Evolutionary conservation across 2,329 filamentous ascomycete species (phyloP), one percentile per base, ranked within the genome.

Genomic region (Colletotrichum sp.): DNA sequence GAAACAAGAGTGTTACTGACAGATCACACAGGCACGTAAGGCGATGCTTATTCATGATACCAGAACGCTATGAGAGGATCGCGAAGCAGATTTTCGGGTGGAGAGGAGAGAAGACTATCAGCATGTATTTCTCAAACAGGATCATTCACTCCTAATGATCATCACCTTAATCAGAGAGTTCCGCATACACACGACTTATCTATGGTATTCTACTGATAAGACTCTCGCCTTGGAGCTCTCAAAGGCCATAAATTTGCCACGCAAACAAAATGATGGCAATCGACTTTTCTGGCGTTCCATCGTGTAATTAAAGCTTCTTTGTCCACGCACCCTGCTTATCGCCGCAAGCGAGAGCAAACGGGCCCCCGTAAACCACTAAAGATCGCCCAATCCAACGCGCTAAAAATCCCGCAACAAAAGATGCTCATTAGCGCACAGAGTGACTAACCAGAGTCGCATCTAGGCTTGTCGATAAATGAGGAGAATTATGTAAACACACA

Each of bases 371-470:
- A 34, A 32, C 62, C 34, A 64, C 62, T n/a, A 24, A 28, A 52
- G 24, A 44, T 44, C 62, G 34, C 34, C 62, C 39, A 52, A 66
- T 52, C 39, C 24, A n/a, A 28, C 8, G 22, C 62, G 32, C 62
- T 39, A 63, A 36, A 52, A 65, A 30, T 48, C 39, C 36, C 36
- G 36, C 36, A 48, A 66, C 48, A 67, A 67, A 24, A 48, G 64
- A 34, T 55, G 48, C 3, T 26, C 64, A 36, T 67, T 67, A 34
- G 64, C 32, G 44, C 64, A 55, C 10, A 32, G 16, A 60, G 52
- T 44, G 66, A 60, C 52, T 68, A 68, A 68, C 66, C 66, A 28
- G 24, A 68, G 52, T 39, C 30, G 48, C 66, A 26, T 59, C 36
- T 68, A 28, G 66, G 64, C 24, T 30, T 30, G 28, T 62, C 28